Base-by-base conservation (phyloP, 495 filamentous ascomycete species). In the Amniculicola lignicola region DNA sequence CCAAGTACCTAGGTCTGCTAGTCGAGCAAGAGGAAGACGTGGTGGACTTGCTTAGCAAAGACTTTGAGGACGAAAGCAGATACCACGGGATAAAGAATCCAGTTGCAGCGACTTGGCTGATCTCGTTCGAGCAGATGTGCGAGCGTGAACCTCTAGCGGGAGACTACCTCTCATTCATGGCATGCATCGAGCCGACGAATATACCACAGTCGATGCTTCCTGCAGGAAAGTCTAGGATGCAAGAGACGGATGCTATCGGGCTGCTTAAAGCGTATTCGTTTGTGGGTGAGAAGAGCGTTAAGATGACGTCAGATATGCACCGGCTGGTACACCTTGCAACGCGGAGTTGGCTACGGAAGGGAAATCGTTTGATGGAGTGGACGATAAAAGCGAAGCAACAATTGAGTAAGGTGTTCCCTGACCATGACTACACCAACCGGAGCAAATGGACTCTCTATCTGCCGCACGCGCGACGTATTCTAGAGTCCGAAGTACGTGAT, bases 31-130 rank as follows among this genome's bases (percentile, higher is more conserved):
- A 79, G 19, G 45, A 73, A 28, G 67, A 73, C 12, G 57, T 58
- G 1, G 63, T 75, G 7, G 63, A 68, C 16, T 61, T 82, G 4
- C 57, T 82, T 10, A 78, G 74, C 49, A 59, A 71, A 61, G 78
- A 80, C 3, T 84, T 80, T 45, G 66, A 70, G 4, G 76, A 80
- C 27, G 57, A 70, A 4, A 59, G 68, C 9, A 62, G 76, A 42
- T 78, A 80, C 50, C 31, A 28, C 3, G 69, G 66, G 4, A 67
- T 59, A 14, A 64, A 73, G 15, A 83, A 81, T 50, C 70, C 81
- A 3, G 70, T 83, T 0, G 77, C 76, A 1, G 71, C 68, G 0
- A 84, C 80, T 0, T 83, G 77, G 79, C 65, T 76, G 0, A 73
- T 79, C 0, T 80, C 79, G 0, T 79, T 83, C 43, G 51, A 68